Evolutionary conservation across 2,329 filamentous ascomycete genomes (phyloP), one percentile per base, ranked within the genome.

Genomic region (Verticillium tricorpus): DNA sequence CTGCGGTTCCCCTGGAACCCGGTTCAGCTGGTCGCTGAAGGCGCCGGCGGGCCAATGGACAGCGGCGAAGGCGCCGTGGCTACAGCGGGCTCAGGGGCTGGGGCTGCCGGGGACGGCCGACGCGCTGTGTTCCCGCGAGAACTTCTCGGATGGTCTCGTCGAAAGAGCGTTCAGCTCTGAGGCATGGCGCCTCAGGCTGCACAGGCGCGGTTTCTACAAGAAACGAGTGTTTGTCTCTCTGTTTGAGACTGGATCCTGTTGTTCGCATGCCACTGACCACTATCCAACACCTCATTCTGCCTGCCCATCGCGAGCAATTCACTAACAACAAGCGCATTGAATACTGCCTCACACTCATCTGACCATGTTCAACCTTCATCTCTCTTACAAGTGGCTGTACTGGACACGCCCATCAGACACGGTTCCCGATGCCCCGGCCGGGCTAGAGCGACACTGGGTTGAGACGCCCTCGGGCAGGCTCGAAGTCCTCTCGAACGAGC

Each of bases 401-500:
- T 76, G 71, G 69, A 69, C 68, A 1, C 64, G 62, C 8, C 73
- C 71, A 17, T 66, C 61, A 28, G 65, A 58, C 6, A 63, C 68
- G 28, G 67, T 69, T 2, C 67, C 65, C 3, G 22, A 71, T 3
- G 64, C 79, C 1, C 81, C 81, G 0, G 22, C 69, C 1, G 75
- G 75, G 6, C 74, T 85, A 56, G 73, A 75, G 60, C 76, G 80
- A 11, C 72, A 71, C 55, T 82, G 76, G 69, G 70, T 84, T 59
- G 64, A 71, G 19, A 82, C 81, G 0, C 68, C 76, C 3, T 71
- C 71, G 2, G 82, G 82, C 2, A 70, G 73, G 2, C 71, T 85
- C n/a, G 82, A 85, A 67, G 67, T 85, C 3, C 76, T 85, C 32
- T 75, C 73, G 61, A 77, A 77, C n/a, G 65, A 69, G 15, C 75